Conservation (phyloP, 2,329 filamentous ascomycete genomes). For the Rugonectria rugulosa region DNA sequence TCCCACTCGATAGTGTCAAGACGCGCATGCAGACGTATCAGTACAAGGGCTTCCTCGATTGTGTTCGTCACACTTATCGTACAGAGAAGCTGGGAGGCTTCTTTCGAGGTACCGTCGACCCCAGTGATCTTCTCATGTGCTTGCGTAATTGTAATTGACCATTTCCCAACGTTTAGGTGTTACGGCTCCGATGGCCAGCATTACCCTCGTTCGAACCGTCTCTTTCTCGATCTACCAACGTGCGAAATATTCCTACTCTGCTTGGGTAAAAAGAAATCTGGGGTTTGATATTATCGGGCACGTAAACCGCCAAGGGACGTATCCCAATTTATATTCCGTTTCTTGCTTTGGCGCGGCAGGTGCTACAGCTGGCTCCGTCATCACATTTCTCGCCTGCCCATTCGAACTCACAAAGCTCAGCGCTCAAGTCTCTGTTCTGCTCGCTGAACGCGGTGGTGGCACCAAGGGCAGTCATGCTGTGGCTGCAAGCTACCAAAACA, state of each 20-base stretch:
- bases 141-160: slow-evolving; percentile 21
- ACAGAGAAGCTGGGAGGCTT: slow-evolving; percentile 78
- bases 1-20: slow-evolving; percentile 88
- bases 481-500: slow-evolving; percentile 76
- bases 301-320: slow-evolving; percentile 73
- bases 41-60: slow-evolving; percentile 77
- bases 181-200: slow-evolving; percentile 79
- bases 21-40: slow-evolving; percentile 89
- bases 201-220: slow-evolving; percentile 78
- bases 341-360: slow-evolving; percentile 80
- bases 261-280: slow-evolving; percentile 72
- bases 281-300: slow-evolving; percentile 75
- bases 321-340: slow-evolving; percentile 76
- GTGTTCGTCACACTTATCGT: slow-evolving; percentile 77
- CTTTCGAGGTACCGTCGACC: slow-evolving; percentile 72
- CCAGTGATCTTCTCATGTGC: background rate
- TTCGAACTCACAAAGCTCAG: slow-evolving; percentile 92
- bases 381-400: slow-evolving; percentile 83
- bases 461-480: slow-evolving; percentile 62
- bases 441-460: slow-evolving; percentile 58
- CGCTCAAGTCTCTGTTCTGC: slow-evolving; percentile 82
- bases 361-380: slow-evolving; percentile 79
- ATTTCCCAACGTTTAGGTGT: slow-evolving; percentile 61
- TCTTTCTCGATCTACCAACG: slow-evolving; percentile 83
- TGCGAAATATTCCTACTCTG: slow-evolving; percentile 76